Evolutionary conservation across 805 yeast species (phyloP).

Genomic region (Spathaspora sp.): DNA sequence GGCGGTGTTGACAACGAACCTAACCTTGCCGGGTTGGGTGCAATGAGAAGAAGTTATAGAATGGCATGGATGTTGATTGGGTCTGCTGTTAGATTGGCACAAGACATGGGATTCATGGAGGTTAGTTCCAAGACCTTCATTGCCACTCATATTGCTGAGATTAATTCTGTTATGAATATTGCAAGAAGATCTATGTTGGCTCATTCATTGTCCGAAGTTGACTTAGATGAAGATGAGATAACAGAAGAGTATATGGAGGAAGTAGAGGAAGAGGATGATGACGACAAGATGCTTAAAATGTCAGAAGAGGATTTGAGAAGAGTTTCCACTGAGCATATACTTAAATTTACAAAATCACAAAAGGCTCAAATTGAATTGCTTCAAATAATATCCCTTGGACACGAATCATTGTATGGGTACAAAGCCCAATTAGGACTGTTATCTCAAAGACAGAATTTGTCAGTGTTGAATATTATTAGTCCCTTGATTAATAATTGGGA

Average conservation of each 20-base stretch:
- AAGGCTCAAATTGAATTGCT: slow-evolving; percentile 77
- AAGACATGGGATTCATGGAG: slow-evolving; percentile 79
- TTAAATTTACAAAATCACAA: slow-evolving; percentile 60
- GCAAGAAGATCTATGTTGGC: slow-evolving; percentile 76
- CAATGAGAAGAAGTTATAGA: slow-evolving; percentile 80
- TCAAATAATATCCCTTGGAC: slow-evolving; percentile 76
- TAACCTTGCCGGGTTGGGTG: slow-evolving; percentile 70
- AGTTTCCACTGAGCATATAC: slow-evolving; percentile 20
- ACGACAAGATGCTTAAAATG: slow-evolving; percentile 26
- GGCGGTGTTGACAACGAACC: slow-evolving; percentile 24
- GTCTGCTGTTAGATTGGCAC: slow-evolving; percentile 79
- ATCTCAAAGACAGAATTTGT: slow-evolving; percentile 62
- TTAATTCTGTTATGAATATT: slow-evolving; percentile 75
- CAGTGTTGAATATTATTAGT: slow-evolving; percentile 66
- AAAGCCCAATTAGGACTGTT: slow-evolving; percentile 50
- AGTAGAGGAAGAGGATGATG: slow-evolving; percentile 22
- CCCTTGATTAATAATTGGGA: slow-evolving; percentile 82
- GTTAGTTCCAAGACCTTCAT: slow-evolving; percentile 68
- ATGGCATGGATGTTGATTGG: slow-evolving; percentile 96
- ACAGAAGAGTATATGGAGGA: slow-evolving; percentile 27
- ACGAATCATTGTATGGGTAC: slow-evolving; percentile 74
- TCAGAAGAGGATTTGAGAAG: slow-evolving; percentile 29
- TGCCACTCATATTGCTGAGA: slow-evolving; percentile 83
- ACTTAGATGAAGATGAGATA: slow-evolving; percentile 44
- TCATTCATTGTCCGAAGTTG: slow-evolving; percentile 66